Percentiles rank a stretch among this genome's conserved stretches.
These are phyloP conservation scores for Fistulifera solaris DNA, from an alignment of 108 stramenopile genomes.

Conservation along the genomic window DNA sequence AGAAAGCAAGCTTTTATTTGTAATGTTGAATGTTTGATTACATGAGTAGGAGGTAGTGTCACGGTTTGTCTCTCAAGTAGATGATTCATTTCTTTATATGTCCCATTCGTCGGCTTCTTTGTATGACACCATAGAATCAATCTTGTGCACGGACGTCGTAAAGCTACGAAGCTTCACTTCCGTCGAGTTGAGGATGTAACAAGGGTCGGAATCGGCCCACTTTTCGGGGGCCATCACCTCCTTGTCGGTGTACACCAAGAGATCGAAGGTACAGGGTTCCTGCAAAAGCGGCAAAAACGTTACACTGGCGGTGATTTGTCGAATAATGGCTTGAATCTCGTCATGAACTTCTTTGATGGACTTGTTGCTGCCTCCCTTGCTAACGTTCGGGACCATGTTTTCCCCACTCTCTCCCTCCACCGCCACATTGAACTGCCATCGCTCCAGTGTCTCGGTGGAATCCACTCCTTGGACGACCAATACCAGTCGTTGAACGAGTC, in stretches of 20 bases:
- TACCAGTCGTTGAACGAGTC: constrained; percentile 89
- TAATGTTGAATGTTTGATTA: too few relatives aligned
- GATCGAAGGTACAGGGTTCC: constrained; percentile 97
- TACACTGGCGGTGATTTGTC: constrained; percentile 95
- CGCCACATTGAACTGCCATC: constrained; percentile 97
- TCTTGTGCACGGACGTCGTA: constrained; percentile 89
- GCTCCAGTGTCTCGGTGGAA: constrained; percentile 90
- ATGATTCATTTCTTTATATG: constrained; percentile 25
- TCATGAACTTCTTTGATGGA: constrained; percentile 88
- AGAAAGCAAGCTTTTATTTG: too few relatives aligned
- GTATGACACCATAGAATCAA: constrained; percentile 88
- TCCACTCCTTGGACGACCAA: constrained; percentile 94
- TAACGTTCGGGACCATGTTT: constrained; percentile 18
- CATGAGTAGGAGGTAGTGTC: too few relatives aligned
- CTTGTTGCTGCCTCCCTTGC: constrained; percentile 41
- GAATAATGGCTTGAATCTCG: constrained; percentile 97
- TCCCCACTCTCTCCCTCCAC: constrained; percentile 44
- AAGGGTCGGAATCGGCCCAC: constrained; percentile 97
- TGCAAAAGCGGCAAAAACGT: constrained; percentile 94
- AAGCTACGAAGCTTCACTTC: constrained; percentile 92
- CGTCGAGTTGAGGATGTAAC: constrained; percentile 89
- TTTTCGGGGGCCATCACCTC: constrained; percentile 78
- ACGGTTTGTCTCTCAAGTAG: too few relatives aligned
- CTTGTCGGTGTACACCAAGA: constrained; percentile 90
- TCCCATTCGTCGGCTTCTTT: constrained; percentile 87